Evolutionary conservation across 805 yeast genomes (phyloP), one percentile per base, ranked within the genome.

Genomic region (Metschnikowia sp.): DNA sequence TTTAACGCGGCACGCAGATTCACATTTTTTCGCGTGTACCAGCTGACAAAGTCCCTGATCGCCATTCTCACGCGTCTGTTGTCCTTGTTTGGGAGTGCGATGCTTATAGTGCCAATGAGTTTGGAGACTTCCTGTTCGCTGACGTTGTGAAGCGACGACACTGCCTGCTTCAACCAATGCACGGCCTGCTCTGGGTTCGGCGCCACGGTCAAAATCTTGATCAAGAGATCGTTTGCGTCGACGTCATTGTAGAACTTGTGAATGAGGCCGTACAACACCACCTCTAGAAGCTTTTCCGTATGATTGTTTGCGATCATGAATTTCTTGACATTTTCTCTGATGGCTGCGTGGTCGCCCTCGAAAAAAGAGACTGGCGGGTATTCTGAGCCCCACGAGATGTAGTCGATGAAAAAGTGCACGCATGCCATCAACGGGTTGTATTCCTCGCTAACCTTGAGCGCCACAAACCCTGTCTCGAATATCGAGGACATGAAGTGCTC

Each of bases 21-120:
- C 19, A 88, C 77, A 57, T 88, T 86, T 62, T 88, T 85, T 56
- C 96, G 74, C 31, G 84, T 69, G 66, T 88, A 90, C 94, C 96
- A 87, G 45, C 76, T 81, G 35, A 88, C 81, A 61, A 91, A 92
- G 61, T 86, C 92, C 58, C 82, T 79, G 45, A 91, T 70, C 39
- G 86, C 76, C 3, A 81, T 72, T 57, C 96, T 78, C 26, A 88
- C 81, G 53, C 88, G 78, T 62, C 92, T 78, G 63, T 75, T 82
- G 64, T 89, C 91, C 57, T 80, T 83, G 22, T 83, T 80, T 33
- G 74, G 76, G 42, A 88, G 69, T 0, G 94, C 86, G 11, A 68
- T 71, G n/a, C 74, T 75, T 5, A 85, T 72, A 2, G 83, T 75
- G 8, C 70, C 70, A 32, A 84, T 58, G 51, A 90, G 72, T 60